phyloP scores from a whole-genome alignment of 2,329 filamentous ascomycete genomes.

The Xylaria sp. region DNA sequence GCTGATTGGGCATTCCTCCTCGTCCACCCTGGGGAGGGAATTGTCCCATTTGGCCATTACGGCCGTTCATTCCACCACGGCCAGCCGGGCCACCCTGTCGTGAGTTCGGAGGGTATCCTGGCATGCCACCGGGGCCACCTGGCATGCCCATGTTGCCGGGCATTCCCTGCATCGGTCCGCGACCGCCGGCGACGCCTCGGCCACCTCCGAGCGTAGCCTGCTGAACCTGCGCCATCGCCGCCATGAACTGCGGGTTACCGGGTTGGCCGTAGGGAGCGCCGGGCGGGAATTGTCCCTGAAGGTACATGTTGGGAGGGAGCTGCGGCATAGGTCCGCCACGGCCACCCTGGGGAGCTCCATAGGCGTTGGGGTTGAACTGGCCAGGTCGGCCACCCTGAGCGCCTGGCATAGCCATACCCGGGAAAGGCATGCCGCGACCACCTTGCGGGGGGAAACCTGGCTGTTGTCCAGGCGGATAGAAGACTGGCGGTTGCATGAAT shows the following conservation, averaged over 20 bases:
- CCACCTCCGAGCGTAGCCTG: conserved; percentile 62
- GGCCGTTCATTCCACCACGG: conserved; percentile 49
- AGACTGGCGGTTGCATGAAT: conserved; percentile 88
- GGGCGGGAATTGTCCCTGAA: conserved; percentile 79
- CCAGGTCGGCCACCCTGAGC: conserved; percentile 81
- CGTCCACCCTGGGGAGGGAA: conserved; percentile 55
- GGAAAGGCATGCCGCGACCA: conserved; percentile 69
- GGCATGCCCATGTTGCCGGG: conserved; percentile 68
- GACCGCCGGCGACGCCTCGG: conserved; percentile 65
- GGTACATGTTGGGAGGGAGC: conserved; percentile 86
- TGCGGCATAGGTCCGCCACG: conserved; percentile 80
- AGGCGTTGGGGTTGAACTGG: conserved; percentile 75
- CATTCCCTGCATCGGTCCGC: conserved; percentile 75
- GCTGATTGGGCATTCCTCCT: conserved; percentile 46
- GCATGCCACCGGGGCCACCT: conserved; percentile 50
- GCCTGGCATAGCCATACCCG: conserved; percentile 67
- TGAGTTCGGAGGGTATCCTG: conserved; percentile 61
- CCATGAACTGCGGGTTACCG: conserved; percentile 77
- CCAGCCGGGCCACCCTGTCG: conserved; percentile 41
- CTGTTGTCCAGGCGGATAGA: conserved; percentile 84
- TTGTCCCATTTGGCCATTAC: conserved; percentile 45
- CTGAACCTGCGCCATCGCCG: conserved; percentile 79
- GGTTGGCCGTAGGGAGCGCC: conserved; percentile 78
- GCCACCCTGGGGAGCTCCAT: conserved; percentile 82
- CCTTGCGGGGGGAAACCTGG: conserved; percentile 68